A percentile compares a stretch with the other conserved stretches of the same genome.
Conservation (phyloP, 495 filamentous ascomycete species). For the Lophiotrema nucula region DNA sequence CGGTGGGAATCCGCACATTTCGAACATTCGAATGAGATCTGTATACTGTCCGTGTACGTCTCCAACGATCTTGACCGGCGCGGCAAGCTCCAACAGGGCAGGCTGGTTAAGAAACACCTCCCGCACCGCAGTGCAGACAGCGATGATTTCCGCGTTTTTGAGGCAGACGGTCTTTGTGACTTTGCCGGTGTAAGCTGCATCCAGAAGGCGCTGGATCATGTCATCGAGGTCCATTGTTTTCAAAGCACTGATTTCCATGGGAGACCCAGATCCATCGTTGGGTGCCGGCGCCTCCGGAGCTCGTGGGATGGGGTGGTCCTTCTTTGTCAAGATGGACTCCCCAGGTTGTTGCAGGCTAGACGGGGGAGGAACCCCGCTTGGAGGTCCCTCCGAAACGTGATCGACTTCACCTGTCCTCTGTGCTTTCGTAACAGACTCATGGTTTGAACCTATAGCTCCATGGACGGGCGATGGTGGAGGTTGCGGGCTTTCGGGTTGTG, state of each 20-base stretch:
- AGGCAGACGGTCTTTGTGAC: constrained; percentile 95
- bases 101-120: constrained; percentile 92
- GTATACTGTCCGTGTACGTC: constrained; percentile 99
- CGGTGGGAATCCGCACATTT: constrained; percentile 98
- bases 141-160: constrained; percentile 95
- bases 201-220: constrained; percentile 90
- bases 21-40: constrained; percentile 94
- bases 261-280: constrained; percentile 36
- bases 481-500: constrained; percentile 56
- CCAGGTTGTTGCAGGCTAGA: constrained; percentile 58
- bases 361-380: constrained; percentile 54
- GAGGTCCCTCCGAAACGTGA: constrained; percentile 90
- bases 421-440: constrained; percentile 75
- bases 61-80: constrained; percentile 98
- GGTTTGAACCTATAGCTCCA: constrained; percentile 71
- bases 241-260: constrained; percentile 70
- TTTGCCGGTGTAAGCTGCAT: constrained; percentile 93
- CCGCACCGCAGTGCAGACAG: constrained; percentile 81
- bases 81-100: constrained; percentile 82
- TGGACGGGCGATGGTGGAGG: constrained; percentile 89
- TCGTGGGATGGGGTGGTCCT: constrained; percentile 45
- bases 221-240: constrained; percentile 94
- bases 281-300: constrained; percentile 21
- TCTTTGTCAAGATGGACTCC: constrained; percentile 81
- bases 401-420: constrained; percentile 89